Conservation (phyloP, 2,329 filamentous ascomycete species). For the Exophiala mesophila region DNA sequence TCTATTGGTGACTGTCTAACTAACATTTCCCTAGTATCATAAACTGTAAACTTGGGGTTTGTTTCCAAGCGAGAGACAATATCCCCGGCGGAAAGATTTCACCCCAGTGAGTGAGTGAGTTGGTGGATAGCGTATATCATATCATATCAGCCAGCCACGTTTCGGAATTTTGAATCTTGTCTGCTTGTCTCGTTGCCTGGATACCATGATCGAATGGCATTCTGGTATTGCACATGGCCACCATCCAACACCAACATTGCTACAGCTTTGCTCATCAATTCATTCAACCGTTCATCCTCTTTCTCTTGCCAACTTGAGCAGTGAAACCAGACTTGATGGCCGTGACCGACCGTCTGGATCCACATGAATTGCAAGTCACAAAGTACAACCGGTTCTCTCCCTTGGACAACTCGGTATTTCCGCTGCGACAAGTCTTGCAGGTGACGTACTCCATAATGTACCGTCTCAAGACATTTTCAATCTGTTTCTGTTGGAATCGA, state of each 20-base stretch:
- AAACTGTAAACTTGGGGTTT: too few species aligned
- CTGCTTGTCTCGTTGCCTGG: background rate
- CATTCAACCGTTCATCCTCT: constrained; percentile 77
- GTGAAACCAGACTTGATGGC: constrained; percentile 99
- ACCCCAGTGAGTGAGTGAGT: too few species aligned
- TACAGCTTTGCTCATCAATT: too few species aligned
- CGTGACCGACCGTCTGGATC: constrained; percentile 79
- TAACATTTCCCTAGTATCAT: too few species aligned
- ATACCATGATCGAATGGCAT: too few species aligned
- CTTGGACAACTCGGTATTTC: constrained; percentile 94
- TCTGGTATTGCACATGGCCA: too few species aligned
- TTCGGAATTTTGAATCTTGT: background rate
- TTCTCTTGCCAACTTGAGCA: constrained; percentile 97
- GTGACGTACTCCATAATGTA: constrained; percentile 89
- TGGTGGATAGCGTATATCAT: background rate
- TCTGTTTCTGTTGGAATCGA: constrained; percentile 99
- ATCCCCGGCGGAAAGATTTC: too few species aligned
- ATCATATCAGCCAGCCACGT: background rate
- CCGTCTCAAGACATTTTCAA: constrained; percentile 92
- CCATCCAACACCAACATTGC: too few species aligned
- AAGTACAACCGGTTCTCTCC: constrained; percentile 99
- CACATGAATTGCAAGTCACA: constrained; percentile 90
- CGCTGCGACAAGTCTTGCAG: constrained; percentile 95
- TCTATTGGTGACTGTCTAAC: too few species aligned
- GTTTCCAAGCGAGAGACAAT: too few species aligned